Base-by-base conservation (phyloP, 2,329 filamentous ascomycete species). In the Colletotrichum lupini region DNA sequence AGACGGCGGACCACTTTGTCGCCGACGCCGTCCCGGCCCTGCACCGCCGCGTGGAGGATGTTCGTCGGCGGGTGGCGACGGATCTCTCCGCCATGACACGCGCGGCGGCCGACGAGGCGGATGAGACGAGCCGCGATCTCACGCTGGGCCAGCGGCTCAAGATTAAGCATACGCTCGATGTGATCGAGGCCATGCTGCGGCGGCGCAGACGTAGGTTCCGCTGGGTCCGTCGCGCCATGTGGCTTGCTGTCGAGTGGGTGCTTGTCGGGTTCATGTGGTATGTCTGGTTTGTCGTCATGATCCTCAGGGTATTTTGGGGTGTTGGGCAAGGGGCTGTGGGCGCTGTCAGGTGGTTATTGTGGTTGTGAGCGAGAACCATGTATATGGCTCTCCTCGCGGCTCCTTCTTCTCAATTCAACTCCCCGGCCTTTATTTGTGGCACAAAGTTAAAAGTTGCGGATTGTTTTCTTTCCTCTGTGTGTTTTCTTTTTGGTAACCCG, bases 261-360 rank as follows among this genome's bases (percentile, higher is more conserved):
- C 88, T 98, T 22, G 91, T 98, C 52, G 94, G 93, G 4, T 90
- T 97, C 77, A 94, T 98, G 92, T 98, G 97, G 95, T 95, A 93
- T 82, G 92, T 97, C 19, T 98, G 96, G 95, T 90, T 97, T 72
- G 86, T 97, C 42, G 95, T 98, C 28, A 93, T 95, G 81, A 86
- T 96, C 28, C 86, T 93, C 64, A 90, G 94, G 73, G 82, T 94
- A 16, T 83, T 93, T 46, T 85, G 91, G 73, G 91, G 92, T 12
- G 77, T 93, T 1, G 88, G 92, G 57, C 88, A 88, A 58, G 91
- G 91, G 2, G 79, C 90, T 0, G 84, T 91, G 62, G 83, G 86
- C 12, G 87, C 89, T 11, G 86, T 93, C n/a, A 88, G 88, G 79
- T 98, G 96, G 96, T 82, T 98, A 80, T 84, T 98, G 75, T 98